Conservation (phyloP, 345 rosid genomes). For the Citrus sinensis region DNA sequence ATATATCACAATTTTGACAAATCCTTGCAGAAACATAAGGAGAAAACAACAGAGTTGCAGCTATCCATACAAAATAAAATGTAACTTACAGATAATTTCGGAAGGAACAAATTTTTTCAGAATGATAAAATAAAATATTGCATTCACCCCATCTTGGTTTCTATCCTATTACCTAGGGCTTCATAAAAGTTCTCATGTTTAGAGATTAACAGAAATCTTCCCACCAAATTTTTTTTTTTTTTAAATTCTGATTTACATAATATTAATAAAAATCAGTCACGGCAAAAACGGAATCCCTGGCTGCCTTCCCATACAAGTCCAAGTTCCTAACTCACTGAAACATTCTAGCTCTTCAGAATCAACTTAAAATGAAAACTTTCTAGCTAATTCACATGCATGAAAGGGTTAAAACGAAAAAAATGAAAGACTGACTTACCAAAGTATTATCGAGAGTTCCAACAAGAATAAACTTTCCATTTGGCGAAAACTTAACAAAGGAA, state of each 20-base stretch:
- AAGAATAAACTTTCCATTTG: constrained; percentile 88
- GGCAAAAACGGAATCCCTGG: not conserved
- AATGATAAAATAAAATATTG: not conserved
- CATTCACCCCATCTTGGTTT: not conserved
- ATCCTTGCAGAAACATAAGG: not conserved
- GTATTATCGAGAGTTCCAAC: constrained; percentile 86
- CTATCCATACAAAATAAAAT: not conserved
- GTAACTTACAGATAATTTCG: not conserved
- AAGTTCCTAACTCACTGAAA: not conserved
- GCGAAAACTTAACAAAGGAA: constrained; percentile 82
- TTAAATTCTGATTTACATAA: not conserved
- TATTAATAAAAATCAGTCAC: not conserved
- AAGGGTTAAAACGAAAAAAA: not conserved
- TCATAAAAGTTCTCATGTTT: not conserved
- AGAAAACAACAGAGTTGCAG: not conserved
- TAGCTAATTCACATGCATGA: not conserved
- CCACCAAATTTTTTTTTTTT: not conserved
- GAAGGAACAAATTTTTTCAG: not conserved
- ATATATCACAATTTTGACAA: not conserved
- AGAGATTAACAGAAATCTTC: not conserved
- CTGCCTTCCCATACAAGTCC: not conserved
- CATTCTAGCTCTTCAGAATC: not conserved
- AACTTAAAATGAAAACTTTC: not conserved
- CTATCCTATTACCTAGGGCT: not conserved
- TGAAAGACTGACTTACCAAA: constrained; percentile 48